A percentile compares a stretch with the other conserved stretches of the same genome.
Evolutionary conservation across 225 moss, liverwort and hornwort genomes (phyloP).

Genomic region (Physcomitrellopsis africana): DNA sequence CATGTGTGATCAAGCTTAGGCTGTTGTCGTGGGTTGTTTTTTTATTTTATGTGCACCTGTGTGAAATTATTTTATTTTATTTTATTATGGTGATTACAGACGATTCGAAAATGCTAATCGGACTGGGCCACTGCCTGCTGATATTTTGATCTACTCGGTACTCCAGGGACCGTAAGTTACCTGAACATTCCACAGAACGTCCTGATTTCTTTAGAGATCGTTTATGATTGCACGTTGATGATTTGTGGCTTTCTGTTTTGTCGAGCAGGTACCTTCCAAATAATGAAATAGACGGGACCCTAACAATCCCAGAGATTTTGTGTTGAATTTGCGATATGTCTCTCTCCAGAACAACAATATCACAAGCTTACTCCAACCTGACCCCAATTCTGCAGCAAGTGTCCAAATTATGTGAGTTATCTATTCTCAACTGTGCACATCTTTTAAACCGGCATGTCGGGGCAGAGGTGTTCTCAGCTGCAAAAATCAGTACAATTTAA

Average conservation of each 20-base stretch:
- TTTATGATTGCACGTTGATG: background rate
- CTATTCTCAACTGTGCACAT: slow-evolving; percentile 2
- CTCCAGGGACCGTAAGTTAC: slow-evolving; percentile 47
- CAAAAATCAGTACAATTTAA: background rate
- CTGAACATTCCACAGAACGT: background rate
- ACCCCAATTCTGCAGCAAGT: background rate
- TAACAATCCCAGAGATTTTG: slow-evolving; percentile 25
- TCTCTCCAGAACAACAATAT: slow-evolving; percentile 52
- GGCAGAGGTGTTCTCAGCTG: background rate
- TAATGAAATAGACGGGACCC: slow-evolving; percentile 58
- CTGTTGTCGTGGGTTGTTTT: slow-evolving; percentile 15
- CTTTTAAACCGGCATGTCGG: background rate
- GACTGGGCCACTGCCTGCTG: slow-evolving; percentile 32
- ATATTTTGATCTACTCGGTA: slow-evolving; percentile 40
- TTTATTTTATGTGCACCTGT: no score
- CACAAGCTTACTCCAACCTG: slow-evolving; percentile 15
- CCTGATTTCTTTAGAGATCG: background rate
- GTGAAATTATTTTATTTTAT: no score
- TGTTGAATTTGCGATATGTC: slow-evolving; percentile 5
- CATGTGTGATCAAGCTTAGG: background rate
- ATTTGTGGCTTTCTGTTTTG: background rate
- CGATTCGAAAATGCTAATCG: slow-evolving; percentile 34
- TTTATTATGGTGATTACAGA: slow-evolving; percentile 28
- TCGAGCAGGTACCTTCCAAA: slow-evolving; percentile 45
- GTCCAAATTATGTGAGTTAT: slow-evolving; percentile 33